Evolutionary conservation across 805 yeast genomes (phyloP).

Genomic region (Spathaspora sp.): DNA sequence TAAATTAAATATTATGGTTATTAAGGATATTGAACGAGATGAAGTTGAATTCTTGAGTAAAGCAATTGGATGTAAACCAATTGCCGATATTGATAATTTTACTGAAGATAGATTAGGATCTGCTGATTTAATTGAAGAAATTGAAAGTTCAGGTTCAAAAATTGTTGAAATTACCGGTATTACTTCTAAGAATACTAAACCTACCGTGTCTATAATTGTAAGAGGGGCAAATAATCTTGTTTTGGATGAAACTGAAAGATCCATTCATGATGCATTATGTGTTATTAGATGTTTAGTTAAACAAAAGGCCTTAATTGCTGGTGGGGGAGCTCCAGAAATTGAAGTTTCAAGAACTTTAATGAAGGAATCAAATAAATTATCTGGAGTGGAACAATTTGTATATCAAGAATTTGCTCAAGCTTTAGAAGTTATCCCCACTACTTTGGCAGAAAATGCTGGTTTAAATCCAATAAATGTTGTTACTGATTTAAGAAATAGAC

Average conservation of each 20-base stretch:
- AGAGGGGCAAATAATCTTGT: constrained; percentile 93
- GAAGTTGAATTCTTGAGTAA: constrained; percentile 87
- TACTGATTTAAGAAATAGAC: constrained; percentile 87
- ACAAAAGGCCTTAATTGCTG: constrained; percentile 88
- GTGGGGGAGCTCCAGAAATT: constrained; percentile 98
- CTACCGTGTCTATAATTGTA: constrained; percentile 84
- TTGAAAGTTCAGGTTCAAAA: constrained; percentile 83
- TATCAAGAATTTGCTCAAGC: constrained; percentile 92
- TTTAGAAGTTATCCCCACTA: constrained; percentile 87
- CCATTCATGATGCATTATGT: constrained; percentile 95
- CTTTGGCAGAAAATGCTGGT: constrained; percentile 94
- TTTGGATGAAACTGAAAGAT: constrained; percentile 94
- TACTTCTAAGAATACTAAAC: constrained; percentile 45
- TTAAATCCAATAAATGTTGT: constrained; percentile 87
- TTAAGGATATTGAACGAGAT: constrained; percentile 93
- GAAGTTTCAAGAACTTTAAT: constrained; percentile 75
- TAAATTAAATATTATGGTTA: constrained; percentile 88
- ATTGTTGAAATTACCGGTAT: constrained; percentile 86
- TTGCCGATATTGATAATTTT: constrained; percentile 91
- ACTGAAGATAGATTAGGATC: constrained; percentile 88
- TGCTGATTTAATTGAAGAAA: constrained; percentile 91
- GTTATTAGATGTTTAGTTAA: constrained; percentile 86
- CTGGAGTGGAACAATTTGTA: constrained; percentile 87
- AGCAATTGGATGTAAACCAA: constrained; percentile 90
- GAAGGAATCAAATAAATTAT: constrained; percentile 65